These are phyloP conservation scores for Microbotryum lychnidis-dioicae DNA, from an alignment of 1,284 basidiomycete genomes.

Conservation along the genomic window DNA sequence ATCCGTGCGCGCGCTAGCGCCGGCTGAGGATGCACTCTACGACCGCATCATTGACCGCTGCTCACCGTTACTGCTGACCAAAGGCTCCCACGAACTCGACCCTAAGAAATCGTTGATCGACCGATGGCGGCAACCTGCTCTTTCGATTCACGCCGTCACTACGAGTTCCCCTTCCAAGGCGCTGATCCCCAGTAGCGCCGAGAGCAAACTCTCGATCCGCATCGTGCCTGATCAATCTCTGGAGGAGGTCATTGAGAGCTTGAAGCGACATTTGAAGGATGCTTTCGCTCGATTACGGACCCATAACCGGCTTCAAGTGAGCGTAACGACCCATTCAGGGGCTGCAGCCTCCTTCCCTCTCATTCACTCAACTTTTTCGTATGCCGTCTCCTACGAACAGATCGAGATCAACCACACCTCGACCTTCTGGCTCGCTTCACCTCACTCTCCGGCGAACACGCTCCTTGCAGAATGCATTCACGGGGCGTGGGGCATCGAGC, in stretches of 20 bases:
- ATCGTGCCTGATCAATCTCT: slow-evolving; percentile 90
- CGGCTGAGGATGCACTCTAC: slow-evolving; percentile 47
- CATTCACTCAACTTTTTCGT: background rate
- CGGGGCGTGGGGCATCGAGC: slow-evolving; percentile 45
- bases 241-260: slow-evolving; percentile 55
- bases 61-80: slow-evolving; percentile 18
- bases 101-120: slow-evolving; percentile 31
- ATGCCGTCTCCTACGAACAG: slow-evolving; percentile 42
- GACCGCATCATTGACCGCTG: slow-evolving; percentile 58
- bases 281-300: slow-evolving; percentile 59
- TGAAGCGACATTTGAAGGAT: slow-evolving; percentile 54
- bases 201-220: slow-evolving; percentile 59
- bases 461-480: slow-evolving; percentile 17
- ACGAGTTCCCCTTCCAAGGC: too few relatives aligned
- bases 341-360: background rate
- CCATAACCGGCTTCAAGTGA: slow-evolving; percentile 62
- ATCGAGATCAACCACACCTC: slow-evolving; percentile 70
- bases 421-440: slow-evolving; percentile 81
- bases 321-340: slow-evolving; percentile 13
- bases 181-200: slow-evolving; percentile 73
- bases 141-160: slow-evolving; percentile 31
- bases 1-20: slow-evolving; percentile 35
- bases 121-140: slow-evolving; percentile 41
- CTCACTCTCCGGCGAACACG: slow-evolving; percentile 40
- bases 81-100: slow-evolving; percentile 30